Conservation (phyloP, 768 basidiomycete genomes). For the Crucibulum laeve region DNA sequence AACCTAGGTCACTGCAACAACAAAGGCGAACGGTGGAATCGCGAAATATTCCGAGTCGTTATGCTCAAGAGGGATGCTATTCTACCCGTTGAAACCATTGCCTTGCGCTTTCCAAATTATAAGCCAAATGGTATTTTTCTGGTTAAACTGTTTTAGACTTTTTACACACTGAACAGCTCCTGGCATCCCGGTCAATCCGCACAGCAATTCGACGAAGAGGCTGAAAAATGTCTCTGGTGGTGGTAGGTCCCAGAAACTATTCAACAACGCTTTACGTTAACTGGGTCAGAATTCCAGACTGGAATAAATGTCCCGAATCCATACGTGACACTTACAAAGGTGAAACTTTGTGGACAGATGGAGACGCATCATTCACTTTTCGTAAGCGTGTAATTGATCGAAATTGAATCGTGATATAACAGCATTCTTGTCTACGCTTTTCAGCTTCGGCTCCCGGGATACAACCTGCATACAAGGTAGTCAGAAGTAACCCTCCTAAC, state of each 20-base stretch:
- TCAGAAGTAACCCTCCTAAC: too few species aligned
- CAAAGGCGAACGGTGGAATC: background rate
- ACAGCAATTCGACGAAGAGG: background rate
- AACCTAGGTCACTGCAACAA: background rate
- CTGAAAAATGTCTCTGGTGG: background rate
- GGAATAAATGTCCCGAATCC: conserved; percentile 1
- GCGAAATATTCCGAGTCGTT: background rate
- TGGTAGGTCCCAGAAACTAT: background rate
- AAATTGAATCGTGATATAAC: too few species aligned
- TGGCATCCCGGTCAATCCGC: background rate
- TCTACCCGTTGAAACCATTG: background rate
- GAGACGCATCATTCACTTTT: background rate
- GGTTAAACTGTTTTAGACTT: background rate
- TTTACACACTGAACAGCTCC: background rate
- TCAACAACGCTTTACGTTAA: background rate
- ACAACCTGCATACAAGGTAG: too few species aligned
- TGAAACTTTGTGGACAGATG: conserved; percentile 3
- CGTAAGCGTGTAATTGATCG: background rate
- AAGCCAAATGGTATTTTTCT: background rate
- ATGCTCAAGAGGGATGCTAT: background rate
- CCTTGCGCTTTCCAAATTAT: background rate
- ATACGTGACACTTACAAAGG: background rate
- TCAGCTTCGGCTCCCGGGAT: too few species aligned
- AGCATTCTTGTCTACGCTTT: too few species aligned
- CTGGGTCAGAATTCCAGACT: background rate